A percentile compares a stretch with the other conserved stretches of the same genome.
Evolutionary conservation across 73 alveolate species (phyloP).

Genomic region (Symbiodinium natans): DNA sequence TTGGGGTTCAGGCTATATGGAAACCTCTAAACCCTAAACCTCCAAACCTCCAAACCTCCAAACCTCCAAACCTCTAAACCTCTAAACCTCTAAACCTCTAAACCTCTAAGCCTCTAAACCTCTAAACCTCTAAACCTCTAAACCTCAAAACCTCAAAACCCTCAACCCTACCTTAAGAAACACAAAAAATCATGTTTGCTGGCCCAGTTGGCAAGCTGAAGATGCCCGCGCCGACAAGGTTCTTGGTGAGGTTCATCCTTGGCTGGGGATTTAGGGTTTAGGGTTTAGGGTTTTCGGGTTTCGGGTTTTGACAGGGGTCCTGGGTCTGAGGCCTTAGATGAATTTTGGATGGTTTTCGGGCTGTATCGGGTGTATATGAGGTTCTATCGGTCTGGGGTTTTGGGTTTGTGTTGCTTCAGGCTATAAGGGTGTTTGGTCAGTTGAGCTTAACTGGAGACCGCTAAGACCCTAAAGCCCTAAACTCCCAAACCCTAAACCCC

Average conservation of each 20-base stretch:
- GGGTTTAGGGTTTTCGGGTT: background rate
- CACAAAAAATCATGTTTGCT: background rate
- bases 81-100: background rate
- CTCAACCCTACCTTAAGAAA: too few species aligned
- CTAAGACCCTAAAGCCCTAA: too few species aligned
- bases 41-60: background rate
- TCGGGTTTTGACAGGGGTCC: background rate
- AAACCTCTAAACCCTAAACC: background rate
- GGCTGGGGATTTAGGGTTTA: background rate
- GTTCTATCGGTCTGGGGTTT: too few species aligned
- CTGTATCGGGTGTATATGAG: too few species aligned
- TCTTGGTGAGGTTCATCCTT: conserved; percentile 90
- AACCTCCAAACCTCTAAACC: background rate
- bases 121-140: too few species aligned
- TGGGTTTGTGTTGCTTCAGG: too few species aligned
- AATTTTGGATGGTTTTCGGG: too few species aligned
- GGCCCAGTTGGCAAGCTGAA: conserved; percentile 8
- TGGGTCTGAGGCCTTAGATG: background rate
- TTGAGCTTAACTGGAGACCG: background rate
- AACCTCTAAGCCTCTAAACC: background rate
- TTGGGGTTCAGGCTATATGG: too few species aligned
- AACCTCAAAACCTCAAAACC: too few species aligned
- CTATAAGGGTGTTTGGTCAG: too few species aligned
- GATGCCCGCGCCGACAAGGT: conserved; percentile 78
- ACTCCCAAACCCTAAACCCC: too few species aligned